Evolutionary conservation across 2,329 filamentous ascomycete genomes (phyloP).

Genomic region (Dactylonectria macrodidyma): DNA sequence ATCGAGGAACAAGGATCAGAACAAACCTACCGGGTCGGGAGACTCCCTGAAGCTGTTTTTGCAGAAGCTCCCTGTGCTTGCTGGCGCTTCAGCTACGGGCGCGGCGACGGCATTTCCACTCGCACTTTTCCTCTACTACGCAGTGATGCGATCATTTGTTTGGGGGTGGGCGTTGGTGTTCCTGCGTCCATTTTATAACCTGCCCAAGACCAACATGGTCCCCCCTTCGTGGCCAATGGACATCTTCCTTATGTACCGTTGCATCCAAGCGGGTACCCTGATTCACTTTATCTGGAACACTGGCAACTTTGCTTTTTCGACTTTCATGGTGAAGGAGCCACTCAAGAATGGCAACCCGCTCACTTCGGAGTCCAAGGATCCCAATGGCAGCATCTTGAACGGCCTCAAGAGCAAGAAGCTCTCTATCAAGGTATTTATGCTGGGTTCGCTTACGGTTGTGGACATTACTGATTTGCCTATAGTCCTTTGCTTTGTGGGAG

Average conservation of each 20-base stretch:
- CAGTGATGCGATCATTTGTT: constrained; percentile 72
- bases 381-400: constrained; percentile 89
- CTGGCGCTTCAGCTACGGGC: constrained; percentile 57
- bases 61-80: constrained; percentile 57
- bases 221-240: constrained; percentile 72
- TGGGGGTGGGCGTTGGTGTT: constrained; percentile 81
- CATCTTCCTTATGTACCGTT: constrained; percentile 69
- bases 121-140: constrained; percentile 72
- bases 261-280: constrained; percentile 74
- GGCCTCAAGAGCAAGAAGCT: constrained; percentile 89
- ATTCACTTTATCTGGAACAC: constrained; percentile 83
- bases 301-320: constrained; percentile 82
- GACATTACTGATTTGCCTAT: constrained; percentile 38
- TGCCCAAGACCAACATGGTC: constrained; percentile 79
- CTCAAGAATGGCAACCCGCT: constrained; percentile 88
- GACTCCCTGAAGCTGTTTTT: constrained; percentile 55
- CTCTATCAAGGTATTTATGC: constrained; percentile 73
- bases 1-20: constrained; percentile 46
- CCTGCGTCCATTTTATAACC: constrained; percentile 80
- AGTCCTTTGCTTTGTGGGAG: constrained; percentile 94
- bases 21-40: constrained; percentile 42
- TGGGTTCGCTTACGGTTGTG: neutral
- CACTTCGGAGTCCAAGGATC: constrained; percentile 88
- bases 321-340: constrained; percentile 86
- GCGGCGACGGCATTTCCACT: constrained; percentile 58